Conservation (phyloP, 768 basidiomycete species). For the Leccinum imitatum region DNA sequence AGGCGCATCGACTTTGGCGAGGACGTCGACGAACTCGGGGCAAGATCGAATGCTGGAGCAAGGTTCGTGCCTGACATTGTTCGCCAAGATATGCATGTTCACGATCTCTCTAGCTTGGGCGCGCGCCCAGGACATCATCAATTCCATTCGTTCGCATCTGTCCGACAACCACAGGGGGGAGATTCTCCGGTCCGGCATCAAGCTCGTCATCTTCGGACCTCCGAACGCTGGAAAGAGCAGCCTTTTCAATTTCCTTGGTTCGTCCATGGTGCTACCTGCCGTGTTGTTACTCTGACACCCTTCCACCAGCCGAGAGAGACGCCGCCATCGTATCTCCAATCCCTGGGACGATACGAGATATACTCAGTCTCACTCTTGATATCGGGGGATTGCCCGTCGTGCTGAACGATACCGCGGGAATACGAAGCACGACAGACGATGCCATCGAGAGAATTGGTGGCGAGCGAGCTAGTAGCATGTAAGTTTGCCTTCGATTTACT, state of each 20-base stretch:
- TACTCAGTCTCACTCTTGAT: conserved; percentile 82
- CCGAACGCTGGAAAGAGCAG: conserved; percentile 96
- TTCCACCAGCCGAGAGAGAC: conserved; percentile 67
- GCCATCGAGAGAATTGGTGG: conserved; percentile 81
- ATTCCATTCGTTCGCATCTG: conserved; percentile 55
- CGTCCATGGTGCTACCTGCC: conserved; percentile 4
- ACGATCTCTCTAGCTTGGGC: conserved; percentile 44
- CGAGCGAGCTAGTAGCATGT: conserved; percentile 69
- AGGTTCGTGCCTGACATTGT: conserved; percentile 42
- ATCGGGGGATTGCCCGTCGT: conserved; percentile 84
- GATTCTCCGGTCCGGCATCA: conserved; percentile 78
- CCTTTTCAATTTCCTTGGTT: conserved; percentile 81
- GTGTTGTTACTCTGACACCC: background rate
- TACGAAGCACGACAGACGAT: conserved; percentile 63
- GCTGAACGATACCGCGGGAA: conserved; percentile 83
- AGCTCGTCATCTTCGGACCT: conserved; percentile 86
- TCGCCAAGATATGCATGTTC: background rate
- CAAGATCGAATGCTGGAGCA: conserved; percentile 73
- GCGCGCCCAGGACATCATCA: conserved; percentile 49
- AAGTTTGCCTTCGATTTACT: conserved; percentile 28
- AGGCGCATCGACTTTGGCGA: conserved; percentile 83
- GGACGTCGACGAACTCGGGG: conserved; percentile 71
- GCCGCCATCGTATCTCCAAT: conserved; percentile 88
- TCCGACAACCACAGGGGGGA: conserved; percentile 77
- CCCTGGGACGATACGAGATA: conserved; percentile 88